phyloP scores from a whole-genome alignment of 2,329 filamentous ascomycete species.

The Verticillium klebahnii region DNA sequence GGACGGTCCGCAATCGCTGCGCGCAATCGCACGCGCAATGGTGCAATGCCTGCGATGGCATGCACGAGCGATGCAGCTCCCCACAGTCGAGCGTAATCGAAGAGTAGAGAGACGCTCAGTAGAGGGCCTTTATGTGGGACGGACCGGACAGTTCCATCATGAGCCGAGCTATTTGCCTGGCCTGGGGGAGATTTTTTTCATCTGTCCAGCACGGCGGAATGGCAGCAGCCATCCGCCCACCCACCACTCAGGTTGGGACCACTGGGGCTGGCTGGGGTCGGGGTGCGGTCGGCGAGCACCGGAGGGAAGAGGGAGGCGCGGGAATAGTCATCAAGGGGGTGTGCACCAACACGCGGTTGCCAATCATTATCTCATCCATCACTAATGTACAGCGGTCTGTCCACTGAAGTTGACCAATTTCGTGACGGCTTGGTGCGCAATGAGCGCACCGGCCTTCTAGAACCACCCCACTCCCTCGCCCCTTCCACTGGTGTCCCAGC shows the following conservation, averaged over 20 bases:
- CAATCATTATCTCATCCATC: constrained; percentile 1
- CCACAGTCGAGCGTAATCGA: not conserved
- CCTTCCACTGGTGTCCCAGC: not conserved
- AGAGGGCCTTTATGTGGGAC: not conserved
- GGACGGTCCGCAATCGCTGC: not conserved
- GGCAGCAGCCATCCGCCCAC: not conserved
- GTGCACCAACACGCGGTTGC: not conserved
- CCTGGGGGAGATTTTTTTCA: not conserved
- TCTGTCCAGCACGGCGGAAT: not conserved
- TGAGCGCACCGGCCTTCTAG: not conserved
- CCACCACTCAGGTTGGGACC: too few relatives aligned
- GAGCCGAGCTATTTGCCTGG: not conserved
- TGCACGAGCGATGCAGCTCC: not conserved
- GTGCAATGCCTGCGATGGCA: not conserved
- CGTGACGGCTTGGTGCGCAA: not conserved
- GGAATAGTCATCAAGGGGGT: not conserved
- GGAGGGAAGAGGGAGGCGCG: not conserved
- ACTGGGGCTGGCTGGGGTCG: not conserved
- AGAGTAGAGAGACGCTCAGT: not conserved
- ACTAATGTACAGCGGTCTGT: not conserved
- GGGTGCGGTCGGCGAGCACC: not conserved
- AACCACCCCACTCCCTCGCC: not conserved
- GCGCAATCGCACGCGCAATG: not conserved
- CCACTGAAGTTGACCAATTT: not conserved
- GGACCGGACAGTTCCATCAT: not conserved